Percentiles rank a stretch among this genome's conserved stretches.
Evolutionary conservation across 345 rosid genomes (phyloP).

Genomic region (Ceriops decandra): DNA sequence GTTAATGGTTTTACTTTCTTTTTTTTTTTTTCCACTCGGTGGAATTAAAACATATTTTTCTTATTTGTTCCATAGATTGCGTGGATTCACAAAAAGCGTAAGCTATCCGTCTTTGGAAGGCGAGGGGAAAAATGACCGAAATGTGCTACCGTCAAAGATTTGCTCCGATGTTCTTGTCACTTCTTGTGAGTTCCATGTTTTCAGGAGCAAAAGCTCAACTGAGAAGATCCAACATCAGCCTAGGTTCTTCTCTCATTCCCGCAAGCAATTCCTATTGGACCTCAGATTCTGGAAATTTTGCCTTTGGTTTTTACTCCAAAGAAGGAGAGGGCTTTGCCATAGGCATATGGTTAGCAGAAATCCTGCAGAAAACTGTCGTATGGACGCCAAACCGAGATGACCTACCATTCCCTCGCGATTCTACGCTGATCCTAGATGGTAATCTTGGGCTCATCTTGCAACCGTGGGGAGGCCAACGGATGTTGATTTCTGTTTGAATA

Average conservation of each 20-base stretch:
- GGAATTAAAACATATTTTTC: no score
- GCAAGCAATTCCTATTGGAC: slow-evolving; percentile 9
- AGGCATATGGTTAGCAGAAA: neutral
- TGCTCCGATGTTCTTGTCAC: neutral
- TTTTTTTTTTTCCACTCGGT: no score
- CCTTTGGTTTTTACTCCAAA: neutral
- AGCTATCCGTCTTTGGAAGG: no score
- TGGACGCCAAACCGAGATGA: slow-evolving; percentile 23
- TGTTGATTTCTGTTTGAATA: no score
- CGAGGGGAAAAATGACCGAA: no score
- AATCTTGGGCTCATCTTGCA: slow-evolving; percentile 19
- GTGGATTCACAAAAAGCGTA: no score
- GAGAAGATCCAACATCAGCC: slow-evolving; percentile 1
- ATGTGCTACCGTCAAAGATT: neutral
- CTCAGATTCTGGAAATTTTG: slow-evolving; percentile 1
- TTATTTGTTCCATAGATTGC: no score
- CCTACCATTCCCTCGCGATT: slow-evolving; percentile 14
- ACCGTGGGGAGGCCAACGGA: neutral
- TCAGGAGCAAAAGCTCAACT: slow-evolving; percentile 8
- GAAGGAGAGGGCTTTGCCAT: neutral
- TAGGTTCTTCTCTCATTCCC: slow-evolving; percentile 12
- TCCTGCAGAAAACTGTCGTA: slow-evolving; percentile 11
- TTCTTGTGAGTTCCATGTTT: neutral
- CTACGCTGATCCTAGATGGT: slow-evolving; percentile 6
- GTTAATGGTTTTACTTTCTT: no score